Conservation (phyloP, 169 alveolate genomes). For the Plasmodium billcollinsi region DNA sequence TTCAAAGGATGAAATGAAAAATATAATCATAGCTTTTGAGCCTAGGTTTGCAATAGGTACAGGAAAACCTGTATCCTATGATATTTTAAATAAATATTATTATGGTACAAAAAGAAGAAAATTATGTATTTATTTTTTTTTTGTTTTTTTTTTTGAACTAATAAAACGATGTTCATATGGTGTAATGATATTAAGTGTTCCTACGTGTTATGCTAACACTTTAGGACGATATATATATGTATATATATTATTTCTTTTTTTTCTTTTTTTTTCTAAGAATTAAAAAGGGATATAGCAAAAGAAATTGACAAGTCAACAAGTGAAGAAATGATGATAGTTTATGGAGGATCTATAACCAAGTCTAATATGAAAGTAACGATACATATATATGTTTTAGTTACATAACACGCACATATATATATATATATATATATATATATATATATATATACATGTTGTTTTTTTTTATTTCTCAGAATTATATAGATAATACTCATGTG, state of each 20-base stretch:
- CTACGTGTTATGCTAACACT: background rate
- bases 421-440: background rate
- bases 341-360: slow-evolving; percentile 56
- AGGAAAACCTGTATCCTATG: slow-evolving; percentile 24
- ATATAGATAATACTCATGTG: slow-evolving; percentile 19
- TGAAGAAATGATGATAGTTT: slow-evolving; percentile 27
- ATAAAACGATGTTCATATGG: background rate
- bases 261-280: slow-evolving; percentile 10
- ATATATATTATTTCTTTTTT: slow-evolving; percentile 6
- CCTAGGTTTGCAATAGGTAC: slow-evolving; percentile 70
- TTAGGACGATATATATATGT: background rate
- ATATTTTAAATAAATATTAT: slow-evolving; percentile 24
- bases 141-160: background rate
- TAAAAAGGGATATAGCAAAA: slow-evolving; percentile 28
- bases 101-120: slow-evolving; percentile 26
- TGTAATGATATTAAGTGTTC: background rate
- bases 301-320: slow-evolving; percentile 43
- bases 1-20: slow-evolving; percentile 44
- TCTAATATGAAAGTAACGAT: slow-evolving; percentile 23
- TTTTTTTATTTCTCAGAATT: slow-evolving; percentile 16
- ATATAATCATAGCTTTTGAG: slow-evolving; percentile 61
- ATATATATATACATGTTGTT: background rate
- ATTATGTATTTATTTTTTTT: background rate
- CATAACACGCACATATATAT: background rate
- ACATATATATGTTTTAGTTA: background rate